Conservation (phyloP, 306 rosid genomes). For the Sicyos baderoa region DNA sequence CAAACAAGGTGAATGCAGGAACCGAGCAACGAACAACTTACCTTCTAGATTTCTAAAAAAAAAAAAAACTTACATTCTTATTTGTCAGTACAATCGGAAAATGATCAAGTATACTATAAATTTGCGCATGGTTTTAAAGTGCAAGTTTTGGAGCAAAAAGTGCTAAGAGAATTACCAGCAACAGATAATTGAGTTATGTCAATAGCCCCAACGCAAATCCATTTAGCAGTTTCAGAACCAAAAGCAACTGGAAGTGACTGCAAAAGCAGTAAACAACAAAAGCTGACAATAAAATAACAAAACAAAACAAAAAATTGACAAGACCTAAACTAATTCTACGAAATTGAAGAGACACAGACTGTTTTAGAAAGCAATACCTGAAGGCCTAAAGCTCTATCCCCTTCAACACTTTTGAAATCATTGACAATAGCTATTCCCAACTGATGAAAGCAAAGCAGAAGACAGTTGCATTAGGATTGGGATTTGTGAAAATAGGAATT, state of each 20-base stretch:
- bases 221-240: conserved; percentile 90
- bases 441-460: conserved; percentile 35
- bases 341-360: not conserved
- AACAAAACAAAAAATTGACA: not conserved
- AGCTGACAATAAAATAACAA: not conserved
- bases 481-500: conserved; percentile 13
- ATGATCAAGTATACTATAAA: not conserved
- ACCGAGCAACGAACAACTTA: not conserved
- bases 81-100: not conserved
- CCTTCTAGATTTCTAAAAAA: too few species aligned
- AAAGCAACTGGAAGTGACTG: conserved; percentile 98
- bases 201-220: conserved; percentile 97
- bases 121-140: not conserved
- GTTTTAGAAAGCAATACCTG: conserved; percentile 44
- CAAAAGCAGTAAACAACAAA: conserved; percentile 22
- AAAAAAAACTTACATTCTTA: not conserved
- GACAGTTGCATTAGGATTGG: conserved; percentile 8
- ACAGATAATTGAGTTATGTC: conserved; percentile 84
- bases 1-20: not conserved
- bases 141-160: not conserved
- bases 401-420: conserved; percentile 95
- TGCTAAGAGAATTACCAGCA: conserved; percentile 44
- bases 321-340: too few species aligned
- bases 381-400: conserved; percentile 95
- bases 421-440: conserved; percentile 95